Evolutionary conservation across 495 filamentous ascomycete genomes (phyloP), one percentile per base, ranked within the genome.

Genomic region (Penicillium cinerascens): DNA sequence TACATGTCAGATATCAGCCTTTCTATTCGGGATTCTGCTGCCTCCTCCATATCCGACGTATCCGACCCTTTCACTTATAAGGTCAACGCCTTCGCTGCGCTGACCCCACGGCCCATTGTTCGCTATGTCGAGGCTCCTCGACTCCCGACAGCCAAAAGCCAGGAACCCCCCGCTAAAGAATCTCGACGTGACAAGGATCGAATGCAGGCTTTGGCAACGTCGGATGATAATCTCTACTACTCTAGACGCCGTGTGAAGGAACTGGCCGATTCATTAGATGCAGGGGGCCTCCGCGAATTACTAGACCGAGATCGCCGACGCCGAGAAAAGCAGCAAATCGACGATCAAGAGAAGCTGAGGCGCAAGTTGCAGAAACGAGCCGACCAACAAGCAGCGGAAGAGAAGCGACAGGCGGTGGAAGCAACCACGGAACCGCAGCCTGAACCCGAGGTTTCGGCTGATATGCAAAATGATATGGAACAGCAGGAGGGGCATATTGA

Each of bases 301-400:
- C 81, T 97, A 78, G 91, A 97, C 51, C 74, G 91, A 48, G 91
- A 97, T 64, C 76, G 86, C 53, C 82, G 89, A 52, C 78, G 91
- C 26, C 80, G 78, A 52, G 88, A 95, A 50, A 84, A 80, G 63
- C 90, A 89, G 71, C 78, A 77, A 44, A 75, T 84, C 48, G 77
- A 80, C 38, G 87, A 95, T 21, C 82, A 86, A 50, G 87, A 92
- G 55, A 85, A 74, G 51, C 65, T 87, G 21, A 80, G 88, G 50
- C 79, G 84, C 52, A 84, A 79, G 47, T 72, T 96, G 38, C 80
- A 87, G 51, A 77, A 84, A 38, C 80, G 78, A 46, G 82, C 83
- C 36, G 88, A 91, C 61, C 86, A 85, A 50, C 87, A 92, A 55
- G 68, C 61, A 56, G 52, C 57, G 2, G 64, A 73, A 27, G 64